Percentiles rank a stretch among this genome's conserved stretches.
phyloP scores from a whole-genome alignment of 2,329 filamentous ascomycete species.

The Geosmithia morbida region DNA sequence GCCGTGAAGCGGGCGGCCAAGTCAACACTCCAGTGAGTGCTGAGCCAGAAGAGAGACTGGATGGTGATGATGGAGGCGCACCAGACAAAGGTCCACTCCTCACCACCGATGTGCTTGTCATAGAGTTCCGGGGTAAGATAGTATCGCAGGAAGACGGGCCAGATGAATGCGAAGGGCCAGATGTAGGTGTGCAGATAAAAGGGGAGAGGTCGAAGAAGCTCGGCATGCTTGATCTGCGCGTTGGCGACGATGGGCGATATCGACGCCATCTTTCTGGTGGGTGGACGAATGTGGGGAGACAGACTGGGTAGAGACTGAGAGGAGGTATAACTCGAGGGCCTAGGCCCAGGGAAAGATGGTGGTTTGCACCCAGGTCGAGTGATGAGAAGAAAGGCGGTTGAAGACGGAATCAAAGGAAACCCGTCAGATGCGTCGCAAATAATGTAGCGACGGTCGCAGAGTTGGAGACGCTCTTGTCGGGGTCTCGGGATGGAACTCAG shows the following conservation, averaged over 20 bases:
- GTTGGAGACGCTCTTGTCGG: neutral
- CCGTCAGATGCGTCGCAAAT: neutral
- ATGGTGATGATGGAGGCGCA: constrained; percentile 73
- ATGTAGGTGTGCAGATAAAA: constrained; percentile 73
- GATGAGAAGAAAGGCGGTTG: too few relatives aligned
- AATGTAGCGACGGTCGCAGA: neutral
- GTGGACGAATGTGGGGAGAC: neutral
- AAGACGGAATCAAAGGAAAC: neutral
- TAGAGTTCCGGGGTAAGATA: constrained; percentile 77
- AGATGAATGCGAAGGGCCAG: constrained; percentile 84
- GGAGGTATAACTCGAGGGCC: neutral
- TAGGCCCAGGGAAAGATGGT: neutral
- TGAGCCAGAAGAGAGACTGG: constrained; percentile 84
- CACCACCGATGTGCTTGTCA: constrained; percentile 79
- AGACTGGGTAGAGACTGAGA: neutral
- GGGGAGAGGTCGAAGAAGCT: constrained; percentile 76
- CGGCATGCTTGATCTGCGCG: constrained; percentile 73
- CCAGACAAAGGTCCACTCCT: constrained; percentile 98
- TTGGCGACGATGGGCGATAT: constrained; percentile 72
- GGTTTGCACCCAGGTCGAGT: neutral
- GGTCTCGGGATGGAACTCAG: neutral
- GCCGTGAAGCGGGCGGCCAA: constrained; percentile 72
- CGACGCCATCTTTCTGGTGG: constrained; percentile 44
- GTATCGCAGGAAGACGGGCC: constrained; percentile 81
- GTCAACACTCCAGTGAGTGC: constrained; percentile 95